These are phyloP conservation scores for Dryas drummondii DNA, from an alignment of 306 rosid species.

Conservation along the genomic window DNA sequence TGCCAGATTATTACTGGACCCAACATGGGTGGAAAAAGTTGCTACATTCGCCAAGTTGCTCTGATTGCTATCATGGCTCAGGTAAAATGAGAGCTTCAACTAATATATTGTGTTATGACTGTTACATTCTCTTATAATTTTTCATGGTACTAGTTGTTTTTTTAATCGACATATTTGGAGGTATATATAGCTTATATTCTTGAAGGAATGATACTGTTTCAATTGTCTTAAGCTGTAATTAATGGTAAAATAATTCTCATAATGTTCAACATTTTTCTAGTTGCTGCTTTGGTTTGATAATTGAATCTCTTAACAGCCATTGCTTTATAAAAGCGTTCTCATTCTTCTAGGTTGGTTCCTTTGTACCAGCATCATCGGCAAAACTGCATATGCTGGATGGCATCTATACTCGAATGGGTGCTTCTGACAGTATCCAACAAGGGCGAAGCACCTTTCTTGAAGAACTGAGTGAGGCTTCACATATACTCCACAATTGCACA, in stretches of 20 bases:
- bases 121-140: not conserved
- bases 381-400: constrained; percentile 77
- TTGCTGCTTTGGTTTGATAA: constrained; percentile 16
- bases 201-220: not conserved
- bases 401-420: constrained; percentile 95
- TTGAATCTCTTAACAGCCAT: constrained; percentile 6
- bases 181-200: constrained; percentile 2
- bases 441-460: constrained; percentile 97
- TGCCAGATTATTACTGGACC: constrained; percentile 97
- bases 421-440: constrained; percentile 89
- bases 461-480: constrained; percentile 81
- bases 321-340: constrained; percentile 37
- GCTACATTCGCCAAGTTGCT: constrained; percentile 97
- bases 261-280: not conserved
- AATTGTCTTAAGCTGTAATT: not conserved
- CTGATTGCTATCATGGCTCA: constrained; percentile 90
- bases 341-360: constrained; percentile 83
- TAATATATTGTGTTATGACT: not conserved
- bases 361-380: constrained; percentile 88
- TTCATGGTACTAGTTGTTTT: not conserved
- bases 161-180: not conserved
- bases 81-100: constrained; percentile 43
- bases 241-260: not conserved
- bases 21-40: constrained; percentile 98
- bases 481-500: constrained; percentile 70